phyloP scores from a whole-genome alignment of 1,284 basidiomycete species.

The Leucocoprinus gongylophorus region DNA sequence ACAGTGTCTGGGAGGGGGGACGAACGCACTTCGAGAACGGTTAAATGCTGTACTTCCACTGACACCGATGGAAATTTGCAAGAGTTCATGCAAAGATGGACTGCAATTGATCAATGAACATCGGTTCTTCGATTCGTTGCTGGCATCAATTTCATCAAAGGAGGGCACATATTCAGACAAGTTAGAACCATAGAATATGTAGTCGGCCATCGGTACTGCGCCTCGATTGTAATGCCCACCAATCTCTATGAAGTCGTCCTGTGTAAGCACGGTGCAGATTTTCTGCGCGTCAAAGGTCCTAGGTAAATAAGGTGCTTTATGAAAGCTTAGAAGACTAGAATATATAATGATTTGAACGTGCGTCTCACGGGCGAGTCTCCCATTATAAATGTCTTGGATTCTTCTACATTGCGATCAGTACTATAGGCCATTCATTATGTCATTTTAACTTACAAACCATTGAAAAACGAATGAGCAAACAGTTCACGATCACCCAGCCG shows the following conservation, averaged over 20 bases:
- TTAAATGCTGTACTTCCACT: background rate
- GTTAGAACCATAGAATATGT: conserved; percentile 7
- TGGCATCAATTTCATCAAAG: background rate
- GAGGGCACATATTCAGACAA: background rate
- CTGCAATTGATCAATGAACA: background rate
- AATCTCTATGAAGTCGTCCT: conserved; percentile 1
- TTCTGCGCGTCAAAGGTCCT: background rate
- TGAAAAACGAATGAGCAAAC: conserved; percentile 3
- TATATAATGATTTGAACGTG: background rate
- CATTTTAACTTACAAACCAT: background rate
- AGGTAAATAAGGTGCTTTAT: conserved; percentile 1
- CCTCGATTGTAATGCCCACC: background rate
- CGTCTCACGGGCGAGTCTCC: conserved; percentile 1
- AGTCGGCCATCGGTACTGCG: background rate
- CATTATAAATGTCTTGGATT: conserved; percentile 3
- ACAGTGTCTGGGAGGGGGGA: background rate
- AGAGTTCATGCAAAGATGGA: background rate
- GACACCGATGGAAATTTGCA: background rate
- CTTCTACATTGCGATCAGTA: background rate
- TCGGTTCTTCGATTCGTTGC: background rate
- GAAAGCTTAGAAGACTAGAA: background rate
- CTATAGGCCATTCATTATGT: no score
- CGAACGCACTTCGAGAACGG: background rate
- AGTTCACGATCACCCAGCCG: background rate
- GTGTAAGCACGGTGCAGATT: background rate